These are phyloP conservation scores for Cordyceps sp. DNA, from an alignment of 2,329 filamentous ascomycete species.

Conservation along the genomic window DNA sequence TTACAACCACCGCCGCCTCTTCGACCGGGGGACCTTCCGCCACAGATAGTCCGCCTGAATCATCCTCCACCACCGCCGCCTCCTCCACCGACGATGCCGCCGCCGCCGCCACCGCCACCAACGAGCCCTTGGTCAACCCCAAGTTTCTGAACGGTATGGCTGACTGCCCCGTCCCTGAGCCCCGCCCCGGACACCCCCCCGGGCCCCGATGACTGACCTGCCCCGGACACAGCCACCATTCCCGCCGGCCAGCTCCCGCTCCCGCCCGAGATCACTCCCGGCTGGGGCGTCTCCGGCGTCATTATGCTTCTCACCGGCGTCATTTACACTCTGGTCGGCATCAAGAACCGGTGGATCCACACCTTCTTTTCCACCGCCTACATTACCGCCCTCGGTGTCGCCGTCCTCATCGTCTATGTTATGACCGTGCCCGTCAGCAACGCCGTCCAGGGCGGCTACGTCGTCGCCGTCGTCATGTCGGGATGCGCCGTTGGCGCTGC, in stretches of 20 bases:
- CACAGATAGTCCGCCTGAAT: neutral
- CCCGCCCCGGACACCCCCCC: slow-evolving; percentile 1
- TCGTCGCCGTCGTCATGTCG: slow-evolving; percentile 60
- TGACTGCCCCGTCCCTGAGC: too few species aligned
- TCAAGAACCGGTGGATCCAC: slow-evolving; percentile 66
- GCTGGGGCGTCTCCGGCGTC: slow-evolving; percentile 61
- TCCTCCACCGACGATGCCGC: slow-evolving; percentile 1
- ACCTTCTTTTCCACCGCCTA: slow-evolving; percentile 68
- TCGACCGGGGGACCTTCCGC: neutral
- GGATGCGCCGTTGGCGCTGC: slow-evolving; percentile 58
- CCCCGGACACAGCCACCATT: slow-evolving; percentile 22
- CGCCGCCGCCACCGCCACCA: slow-evolving; percentile 3
- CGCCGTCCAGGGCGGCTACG: slow-evolving; percentile 70
- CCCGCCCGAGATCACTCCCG: slow-evolving; percentile 60
- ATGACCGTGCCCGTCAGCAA: slow-evolving; percentile 63
- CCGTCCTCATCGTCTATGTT: slow-evolving; percentile 75
- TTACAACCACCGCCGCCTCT: neutral
- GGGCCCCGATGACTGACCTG: slow-evolving; percentile 1
- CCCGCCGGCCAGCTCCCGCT: slow-evolving; percentile 47
- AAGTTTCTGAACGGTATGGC: slow-evolving; percentile 18
- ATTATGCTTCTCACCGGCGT: slow-evolving; percentile 60
- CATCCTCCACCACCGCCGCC: neutral
- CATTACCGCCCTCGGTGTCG: slow-evolving; percentile 54
- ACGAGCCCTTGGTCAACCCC: slow-evolving; percentile 8
- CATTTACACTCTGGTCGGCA: slow-evolving; percentile 58